phyloP scores from a whole-genome alignment of 177 flowering plant species.

The Viscum album region DNA sequence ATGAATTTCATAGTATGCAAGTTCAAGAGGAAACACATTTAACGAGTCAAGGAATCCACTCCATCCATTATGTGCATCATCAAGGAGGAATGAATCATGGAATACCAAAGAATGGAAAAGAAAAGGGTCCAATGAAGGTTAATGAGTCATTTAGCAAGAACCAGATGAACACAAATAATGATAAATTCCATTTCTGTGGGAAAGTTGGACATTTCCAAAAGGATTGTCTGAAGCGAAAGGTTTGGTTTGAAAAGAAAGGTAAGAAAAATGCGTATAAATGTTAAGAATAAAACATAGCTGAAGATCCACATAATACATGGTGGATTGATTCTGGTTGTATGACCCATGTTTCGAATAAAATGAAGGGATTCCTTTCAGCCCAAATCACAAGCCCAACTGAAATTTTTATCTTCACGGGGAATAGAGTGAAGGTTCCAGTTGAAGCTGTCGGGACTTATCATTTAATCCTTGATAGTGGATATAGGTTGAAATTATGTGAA shows the following conservation, averaged over 20 bases:
- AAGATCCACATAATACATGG: neutral
- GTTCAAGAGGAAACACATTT: constrained; percentile 16
- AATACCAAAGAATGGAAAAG: neutral
- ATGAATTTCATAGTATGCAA: constrained; percentile 9
- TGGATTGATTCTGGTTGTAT: neutral
- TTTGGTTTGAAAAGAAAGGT: neutral
- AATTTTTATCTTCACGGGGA: neutral
- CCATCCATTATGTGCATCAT: constrained; percentile 1
- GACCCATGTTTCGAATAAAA: neutral
- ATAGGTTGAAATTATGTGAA: neutral
- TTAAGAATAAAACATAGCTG: neutral
- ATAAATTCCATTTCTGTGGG: neutral
- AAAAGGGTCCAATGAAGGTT: too few species aligned
- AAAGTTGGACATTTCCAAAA: neutral
- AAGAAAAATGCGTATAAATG: neutral
- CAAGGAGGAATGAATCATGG: neutral
- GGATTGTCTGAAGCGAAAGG: neutral
- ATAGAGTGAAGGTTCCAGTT: neutral
- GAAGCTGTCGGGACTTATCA: neutral
- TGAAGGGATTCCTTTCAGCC: neutral
- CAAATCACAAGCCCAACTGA: constrained; percentile 1
- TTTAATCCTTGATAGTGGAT: neutral
- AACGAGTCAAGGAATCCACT: neutral
- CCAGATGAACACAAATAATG: neutral
- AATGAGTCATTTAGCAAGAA: neutral